Evolutionary conservation across 2,329 filamentous ascomycete genomes (phyloP), one percentile per base, ranked within the genome.

Genomic region (Zopfia rhizophila): DNA sequence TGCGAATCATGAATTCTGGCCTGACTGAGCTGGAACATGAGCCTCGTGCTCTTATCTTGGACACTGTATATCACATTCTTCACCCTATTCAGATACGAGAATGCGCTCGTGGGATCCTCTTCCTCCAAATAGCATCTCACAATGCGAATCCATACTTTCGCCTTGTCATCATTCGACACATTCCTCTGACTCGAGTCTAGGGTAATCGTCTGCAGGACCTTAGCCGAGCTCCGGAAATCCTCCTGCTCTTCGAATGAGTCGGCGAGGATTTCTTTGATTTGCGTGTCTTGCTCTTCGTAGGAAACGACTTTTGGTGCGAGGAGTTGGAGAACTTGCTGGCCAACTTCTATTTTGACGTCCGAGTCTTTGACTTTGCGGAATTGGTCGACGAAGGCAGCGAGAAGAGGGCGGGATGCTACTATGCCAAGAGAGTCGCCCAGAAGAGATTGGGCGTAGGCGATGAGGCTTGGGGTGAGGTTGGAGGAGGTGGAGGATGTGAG

Each of bases 91-190:
- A 99, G 82, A 69, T 92, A 96, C 28, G 82, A 84, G 69, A 95
- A 91, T 29, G 94, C 94, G 24, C 83, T 82, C 1, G 88, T 91
- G 7, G 90, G 88, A 74, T 97, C 92, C 69, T 96, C 93, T 35
- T 92, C 90, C 76, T 99, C 93, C 52, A 99, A 83, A 69, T 94
- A 95, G 77, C 95, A 89, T 52, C 94, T 85, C 67, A 95, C 91
- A 66, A 99, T 96, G 49, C 93, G 89, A 59, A 97, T 88, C 90
- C 93, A 97, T 42, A 94, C 84, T 42, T 81, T 80, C 7, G 91
- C 90, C 73, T 91, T 92, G 58, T 93, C 89, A 61, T 90, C 85
- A 67, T 91, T 87, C 19, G 86, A 85, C 24, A 97, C 86, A 45
- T 89, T 86, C 36, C 93, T 87, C 76, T 96, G 91, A 2, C 91